phyloP scores from a whole-genome alignment of 2,329 filamentous ascomycete species.

The Colletotrichum sidae region DNA sequence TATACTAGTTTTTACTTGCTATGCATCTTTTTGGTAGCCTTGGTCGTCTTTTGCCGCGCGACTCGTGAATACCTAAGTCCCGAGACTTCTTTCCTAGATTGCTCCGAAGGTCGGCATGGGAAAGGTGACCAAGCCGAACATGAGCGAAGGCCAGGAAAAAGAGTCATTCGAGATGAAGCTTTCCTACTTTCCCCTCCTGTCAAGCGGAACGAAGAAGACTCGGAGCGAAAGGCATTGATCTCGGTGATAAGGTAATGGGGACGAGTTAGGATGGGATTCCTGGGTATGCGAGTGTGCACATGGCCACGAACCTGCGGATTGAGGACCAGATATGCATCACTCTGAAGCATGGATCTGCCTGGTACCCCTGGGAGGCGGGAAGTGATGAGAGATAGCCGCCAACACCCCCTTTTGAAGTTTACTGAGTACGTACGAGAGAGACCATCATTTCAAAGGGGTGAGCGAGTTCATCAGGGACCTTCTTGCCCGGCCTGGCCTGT shows the following conservation, averaged over 20 bases:
- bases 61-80: slow-evolving; percentile 18
- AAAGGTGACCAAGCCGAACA: slow-evolving; percentile 13
- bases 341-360: slow-evolving; percentile 31
- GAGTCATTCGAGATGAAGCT: slow-evolving; percentile 16
- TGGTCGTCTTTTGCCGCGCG: slow-evolving; percentile 2
- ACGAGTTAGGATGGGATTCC: slow-evolving; percentile 27
- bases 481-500: neutral
- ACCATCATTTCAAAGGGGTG: slow-evolving; percentile 10
- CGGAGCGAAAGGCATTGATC: slow-evolving; percentile 32
- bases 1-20: neutral
- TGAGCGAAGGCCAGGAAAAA: slow-evolving; percentile 1
- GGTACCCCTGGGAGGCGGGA: slow-evolving; percentile 4
- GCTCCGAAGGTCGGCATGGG: slow-evolving; percentile 32
- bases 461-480: neutral
- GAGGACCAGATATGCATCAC: slow-evolving; percentile 11
- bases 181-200: neutral
- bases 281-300: neutral
- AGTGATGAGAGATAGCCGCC: slow-evolving; percentile 4
- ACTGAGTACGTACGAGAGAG: slow-evolving; percentile 7
- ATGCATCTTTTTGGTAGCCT: neutral
- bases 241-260: slow-evolving; percentile 32
- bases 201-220: slow-evolving; percentile 17
- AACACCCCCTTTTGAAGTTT: slow-evolving; percentile 8
- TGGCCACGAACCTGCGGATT: slow-evolving; percentile 6
- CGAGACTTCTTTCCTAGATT: slow-evolving; percentile 22